These are phyloP conservation scores for Panicum virgatum DNA, from an alignment of 202 grass and related monocot genomes.

Conservation along the genomic window DNA sequence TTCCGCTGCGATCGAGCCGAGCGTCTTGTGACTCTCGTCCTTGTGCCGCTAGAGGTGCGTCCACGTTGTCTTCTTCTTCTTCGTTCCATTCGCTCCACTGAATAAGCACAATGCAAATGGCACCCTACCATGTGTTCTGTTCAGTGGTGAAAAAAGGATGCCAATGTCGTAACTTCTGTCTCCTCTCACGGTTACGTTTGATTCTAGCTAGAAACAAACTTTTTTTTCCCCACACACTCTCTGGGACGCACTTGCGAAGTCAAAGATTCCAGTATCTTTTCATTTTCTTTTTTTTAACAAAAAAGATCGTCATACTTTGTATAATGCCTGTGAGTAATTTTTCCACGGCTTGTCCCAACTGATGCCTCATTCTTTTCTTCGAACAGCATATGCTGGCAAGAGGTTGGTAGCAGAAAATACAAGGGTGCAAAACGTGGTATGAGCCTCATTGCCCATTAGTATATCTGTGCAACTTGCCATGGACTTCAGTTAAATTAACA, in stretches of 20 bases:
- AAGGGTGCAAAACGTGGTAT: conserved; percentile 14
- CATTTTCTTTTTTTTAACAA: no score
- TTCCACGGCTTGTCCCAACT: background rate
- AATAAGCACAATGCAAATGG: background rate
- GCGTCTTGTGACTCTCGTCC: background rate
- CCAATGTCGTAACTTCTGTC: background rate
- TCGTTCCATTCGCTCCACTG: background rate
- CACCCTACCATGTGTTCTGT: background rate
- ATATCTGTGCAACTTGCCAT: background rate
- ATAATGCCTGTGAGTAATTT: background rate
- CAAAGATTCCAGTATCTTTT: background rate
- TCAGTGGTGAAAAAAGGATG: background rate
- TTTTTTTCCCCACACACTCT: background rate
- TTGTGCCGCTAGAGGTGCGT: conserved; percentile 13
- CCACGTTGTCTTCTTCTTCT: background rate
- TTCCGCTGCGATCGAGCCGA: background rate
- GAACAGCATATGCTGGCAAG: conserved; percentile 19
- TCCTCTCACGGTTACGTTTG: background rate
- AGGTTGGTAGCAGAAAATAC: conserved; percentile 13
- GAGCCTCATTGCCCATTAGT: background rate
- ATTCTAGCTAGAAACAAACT: background rate
- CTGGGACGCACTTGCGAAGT: background rate
- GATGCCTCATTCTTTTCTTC: background rate
- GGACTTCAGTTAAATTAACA: background rate
- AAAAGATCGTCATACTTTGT: background rate